A percentile compares a stretch with the other conserved stretches of the same genome.
These are phyloP conservation scores for Pythium coloratum DNA, from an alignment of 352 stramenopile genomes.

Conservation along the genomic window DNA sequence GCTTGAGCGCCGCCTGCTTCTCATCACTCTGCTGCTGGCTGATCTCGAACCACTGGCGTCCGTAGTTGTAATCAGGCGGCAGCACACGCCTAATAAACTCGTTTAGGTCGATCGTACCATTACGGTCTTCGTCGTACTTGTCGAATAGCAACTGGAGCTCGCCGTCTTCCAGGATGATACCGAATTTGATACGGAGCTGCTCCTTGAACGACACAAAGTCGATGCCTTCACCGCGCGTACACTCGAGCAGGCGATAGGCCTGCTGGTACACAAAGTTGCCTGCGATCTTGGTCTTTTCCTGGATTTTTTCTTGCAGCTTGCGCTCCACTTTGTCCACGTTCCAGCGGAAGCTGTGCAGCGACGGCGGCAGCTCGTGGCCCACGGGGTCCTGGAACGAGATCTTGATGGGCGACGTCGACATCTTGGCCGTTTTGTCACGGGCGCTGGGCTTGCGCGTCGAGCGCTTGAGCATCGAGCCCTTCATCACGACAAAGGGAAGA, in stretches of 20 bases:
- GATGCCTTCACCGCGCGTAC: constrained; percentile 70
- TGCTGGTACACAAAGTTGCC: constrained; percentile 88
- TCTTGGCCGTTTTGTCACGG: constrained; percentile 13
- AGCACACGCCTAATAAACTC: constrained; percentile 82
- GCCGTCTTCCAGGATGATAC: constrained; percentile 70
- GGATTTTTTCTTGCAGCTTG: constrained; percentile 85
- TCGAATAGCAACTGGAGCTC: constrained; percentile 81
- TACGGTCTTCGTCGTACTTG: constrained; percentile 82
- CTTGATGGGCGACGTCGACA: constrained; percentile 45
- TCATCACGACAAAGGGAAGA: constrained; percentile 10
- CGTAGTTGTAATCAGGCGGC: constrained; percentile 75
- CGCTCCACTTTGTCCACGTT: constrained; percentile 78
- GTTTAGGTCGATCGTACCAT: constrained; percentile 80
- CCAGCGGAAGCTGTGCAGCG: constrained; percentile 75
- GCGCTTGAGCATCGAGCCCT: constrained; percentile 34
- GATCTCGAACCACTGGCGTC: constrained; percentile 69
- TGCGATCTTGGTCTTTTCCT: constrained; percentile 82
- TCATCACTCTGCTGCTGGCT: constrained; percentile 73
- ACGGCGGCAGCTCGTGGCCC: constrained; percentile 49
- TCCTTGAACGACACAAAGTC: constrained; percentile 76
- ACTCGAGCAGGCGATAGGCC: constrained; percentile 79
- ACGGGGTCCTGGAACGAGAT: constrained; percentile 67
- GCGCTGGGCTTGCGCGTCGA: constrained; percentile 21
- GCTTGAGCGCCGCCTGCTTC: constrained; percentile 46
- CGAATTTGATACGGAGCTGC: constrained; percentile 76